Percentiles rank a stretch among this genome's conserved stretches.
Evolutionary conservation across 257 asterid genomes (phyloP).

Genomic region (Primulina tabacum): DNA sequence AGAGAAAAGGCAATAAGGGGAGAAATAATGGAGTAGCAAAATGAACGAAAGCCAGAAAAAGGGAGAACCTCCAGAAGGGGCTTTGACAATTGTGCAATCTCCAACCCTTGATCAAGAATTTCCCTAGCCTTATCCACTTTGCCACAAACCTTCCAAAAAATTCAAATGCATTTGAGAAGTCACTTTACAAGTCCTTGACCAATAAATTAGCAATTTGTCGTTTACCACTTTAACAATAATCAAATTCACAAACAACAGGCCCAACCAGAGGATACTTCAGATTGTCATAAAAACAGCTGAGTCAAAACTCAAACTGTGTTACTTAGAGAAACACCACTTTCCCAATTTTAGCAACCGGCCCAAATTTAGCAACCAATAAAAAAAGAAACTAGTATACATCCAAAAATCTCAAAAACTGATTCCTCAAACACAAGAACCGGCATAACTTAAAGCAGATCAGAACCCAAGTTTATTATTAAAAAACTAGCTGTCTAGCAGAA

Average conservation of each 20-base stretch:
- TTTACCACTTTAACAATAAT: conserved; percentile 5
- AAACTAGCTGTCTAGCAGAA: neutral
- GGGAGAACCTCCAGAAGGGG: conserved; percentile 81
- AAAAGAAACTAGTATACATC: neutral
- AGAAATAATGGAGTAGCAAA: neutral
- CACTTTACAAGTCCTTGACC: conserved; percentile 3
- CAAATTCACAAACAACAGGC: neutral
- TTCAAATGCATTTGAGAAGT: neutral
- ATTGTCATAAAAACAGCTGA: neutral
- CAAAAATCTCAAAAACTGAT: conserved; percentile 2
- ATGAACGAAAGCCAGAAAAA: conserved; percentile 16
- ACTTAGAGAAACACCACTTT: neutral
- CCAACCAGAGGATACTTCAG: neutral
- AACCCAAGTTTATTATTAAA: neutral
- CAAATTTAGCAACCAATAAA: conserved; percentile 2
- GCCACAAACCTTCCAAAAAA: conserved; percentile 56
- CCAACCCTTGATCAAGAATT: conserved; percentile 64
- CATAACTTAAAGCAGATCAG: conserved; percentile 6
- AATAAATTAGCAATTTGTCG: neutral
- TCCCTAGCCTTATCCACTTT: conserved; percentile 54
- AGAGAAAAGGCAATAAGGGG: neutral
- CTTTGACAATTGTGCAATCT: conserved; percentile 67
- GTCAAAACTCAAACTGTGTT: neutral
- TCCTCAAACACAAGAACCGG: conserved; percentile 5
- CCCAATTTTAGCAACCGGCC: conserved; percentile 3